phyloP scores from a whole-genome alignment of 352 stramenopile genomes.

The Pythium chondricola region DNA sequence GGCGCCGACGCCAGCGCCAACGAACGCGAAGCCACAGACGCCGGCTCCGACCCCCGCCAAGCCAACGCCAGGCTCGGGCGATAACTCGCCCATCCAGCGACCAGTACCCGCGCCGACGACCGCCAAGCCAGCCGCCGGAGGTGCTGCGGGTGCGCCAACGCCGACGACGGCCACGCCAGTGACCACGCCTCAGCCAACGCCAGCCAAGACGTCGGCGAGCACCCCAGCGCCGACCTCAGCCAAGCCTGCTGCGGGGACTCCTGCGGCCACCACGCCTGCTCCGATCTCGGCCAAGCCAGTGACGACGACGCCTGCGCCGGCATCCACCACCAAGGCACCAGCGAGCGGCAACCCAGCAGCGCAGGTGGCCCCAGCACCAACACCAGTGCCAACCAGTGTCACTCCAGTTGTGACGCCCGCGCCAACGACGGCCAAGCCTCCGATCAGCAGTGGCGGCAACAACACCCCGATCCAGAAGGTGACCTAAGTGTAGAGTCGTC shows the following conservation, averaged over 20 bases:
- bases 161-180: neutral
- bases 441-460: neutral
- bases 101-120: neutral
- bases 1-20: neutral
- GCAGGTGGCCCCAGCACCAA: neutral
- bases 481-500: no score
- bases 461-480: neutral
- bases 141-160: neutral
- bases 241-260: neutral
- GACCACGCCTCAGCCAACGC: neutral
- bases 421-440: slow-evolving; percentile 1
- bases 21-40: neutral
- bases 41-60: neutral
- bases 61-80: no score
- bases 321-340: neutral
- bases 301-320: neutral
- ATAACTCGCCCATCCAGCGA: neutral
- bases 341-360: slow-evolving; percentile 1
- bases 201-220: neutral
- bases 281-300: neutral
- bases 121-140: neutral
- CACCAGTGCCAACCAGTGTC: neutral
- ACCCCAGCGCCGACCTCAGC: neutral
- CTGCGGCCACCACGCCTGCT: neutral
- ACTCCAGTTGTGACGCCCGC: neutral